phyloP scores from a whole-genome alignment of 257 asterid species.

The Plantago elongata region DNA sequence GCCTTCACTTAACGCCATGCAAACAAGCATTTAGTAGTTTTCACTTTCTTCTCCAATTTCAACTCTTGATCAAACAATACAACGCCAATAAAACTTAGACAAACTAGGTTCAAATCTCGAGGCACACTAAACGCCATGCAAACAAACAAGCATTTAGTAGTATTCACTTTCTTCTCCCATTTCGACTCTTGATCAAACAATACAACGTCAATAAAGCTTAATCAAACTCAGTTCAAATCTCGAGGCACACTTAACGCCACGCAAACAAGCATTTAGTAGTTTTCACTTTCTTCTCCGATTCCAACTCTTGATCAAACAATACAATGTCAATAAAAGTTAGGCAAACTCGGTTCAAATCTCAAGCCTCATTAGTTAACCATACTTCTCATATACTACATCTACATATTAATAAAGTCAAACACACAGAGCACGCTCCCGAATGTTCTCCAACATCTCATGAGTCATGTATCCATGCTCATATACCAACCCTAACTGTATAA shows the following conservation, averaged over 20 bases:
- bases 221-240: no score
- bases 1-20: neutral
- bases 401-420: neutral
- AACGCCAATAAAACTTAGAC: neutral
- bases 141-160: neutral
- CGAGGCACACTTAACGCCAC: neutral
- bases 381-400: neutral
- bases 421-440: neutral
- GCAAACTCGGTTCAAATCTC: neutral
- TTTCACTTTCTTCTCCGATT: neutral
- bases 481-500: slow-evolving; percentile 4
- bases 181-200: neutral
- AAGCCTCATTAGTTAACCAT: neutral
- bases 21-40: neutral
- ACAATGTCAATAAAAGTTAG: neutral
- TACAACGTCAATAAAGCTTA: neutral
- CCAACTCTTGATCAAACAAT: neutral
- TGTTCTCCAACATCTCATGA: no score
- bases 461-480: slow-evolving; percentile 1
- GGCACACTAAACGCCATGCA: slow-evolving; percentile 9
- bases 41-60: no score
- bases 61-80: neutral
- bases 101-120: neutral
- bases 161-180: neutral
- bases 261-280: neutral